Evolutionary conservation across 345 rosid genomes (phyloP).

Genomic region (Syzygium oleosum): DNA sequence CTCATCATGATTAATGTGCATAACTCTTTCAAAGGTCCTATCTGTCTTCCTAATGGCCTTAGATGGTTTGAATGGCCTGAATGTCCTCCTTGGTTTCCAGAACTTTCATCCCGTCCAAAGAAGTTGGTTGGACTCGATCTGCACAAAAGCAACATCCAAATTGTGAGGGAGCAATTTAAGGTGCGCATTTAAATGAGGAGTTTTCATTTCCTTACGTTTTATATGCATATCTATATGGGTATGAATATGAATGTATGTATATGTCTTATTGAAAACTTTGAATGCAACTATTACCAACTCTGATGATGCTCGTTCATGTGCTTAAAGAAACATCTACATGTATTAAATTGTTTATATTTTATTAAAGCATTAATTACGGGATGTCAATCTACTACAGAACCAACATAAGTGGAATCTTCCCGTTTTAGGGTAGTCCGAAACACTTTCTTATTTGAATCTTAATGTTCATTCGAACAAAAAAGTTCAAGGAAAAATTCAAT

Average conservation of each 20-base stretch:
- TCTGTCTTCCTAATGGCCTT: background rate
- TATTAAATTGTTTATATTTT: too few species aligned
- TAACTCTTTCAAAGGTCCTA: background rate
- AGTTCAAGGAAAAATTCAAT: rapidly evolving
- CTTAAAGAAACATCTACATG: background rate
- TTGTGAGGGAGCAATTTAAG: background rate
- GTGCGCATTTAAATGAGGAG: background rate
- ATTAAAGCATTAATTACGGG: background rate
- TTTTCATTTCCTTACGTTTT: too few species aligned
- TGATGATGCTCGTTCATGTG: background rate
- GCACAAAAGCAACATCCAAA: background rate
- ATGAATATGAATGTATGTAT: too few species aligned
- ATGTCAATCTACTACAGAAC: background rate
- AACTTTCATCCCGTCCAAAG: background rate
- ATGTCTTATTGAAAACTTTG: background rate
- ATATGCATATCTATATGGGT: too few species aligned
- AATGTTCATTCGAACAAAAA: background rate
- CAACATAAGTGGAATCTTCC: background rate
- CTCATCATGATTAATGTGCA: background rate
- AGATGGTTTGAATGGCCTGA: background rate
- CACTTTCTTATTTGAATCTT: background rate
- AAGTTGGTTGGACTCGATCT: background rate
- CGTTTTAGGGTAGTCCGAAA: background rate
- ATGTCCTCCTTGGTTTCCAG: background rate
- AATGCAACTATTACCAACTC: background rate